Conservation (phyloP, 2,329 filamentous ascomycete species). For the Aspergillus fumigatus region DNA sequence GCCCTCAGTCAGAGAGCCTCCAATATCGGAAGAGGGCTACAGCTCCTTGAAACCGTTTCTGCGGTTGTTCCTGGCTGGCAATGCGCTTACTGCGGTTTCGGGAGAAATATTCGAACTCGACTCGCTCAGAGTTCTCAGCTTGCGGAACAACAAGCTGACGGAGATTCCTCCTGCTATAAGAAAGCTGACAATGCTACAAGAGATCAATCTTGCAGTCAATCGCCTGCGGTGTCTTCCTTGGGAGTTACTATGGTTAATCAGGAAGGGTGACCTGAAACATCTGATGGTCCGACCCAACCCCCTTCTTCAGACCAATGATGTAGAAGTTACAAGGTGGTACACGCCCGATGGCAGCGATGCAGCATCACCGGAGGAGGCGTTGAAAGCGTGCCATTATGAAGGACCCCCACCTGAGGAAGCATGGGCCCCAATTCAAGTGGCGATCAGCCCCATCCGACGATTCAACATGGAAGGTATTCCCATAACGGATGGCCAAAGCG, state of each 20-base stretch:
- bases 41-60: slow-evolving; percentile 39
- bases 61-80: slow-evolving; percentile 41
- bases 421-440: slow-evolving; percentile 35
- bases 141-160: slow-evolving; percentile 43
- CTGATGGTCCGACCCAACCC: slow-evolving; percentile 39
- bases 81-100: slow-evolving; percentile 34
- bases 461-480: slow-evolving; percentile 34
- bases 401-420: slow-evolving; percentile 24
- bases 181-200: slow-evolving; percentile 38
- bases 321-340: slow-evolving; percentile 31
- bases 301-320: slow-evolving; percentile 29
- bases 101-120: slow-evolving; percentile 40
- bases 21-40: slow-evolving; percentile 35
- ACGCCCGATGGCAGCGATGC: slow-evolving; percentile 10
- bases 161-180: slow-evolving; percentile 40
- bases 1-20: slow-evolving; percentile 29
- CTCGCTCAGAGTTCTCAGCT: slow-evolving; percentile 40
- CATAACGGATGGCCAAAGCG: slow-evolving; percentile 7
- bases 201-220: slow-evolving; percentile 45
- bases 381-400: slow-evolving; percentile 22
- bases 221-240: slow-evolving; percentile 40
- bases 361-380: neutral
- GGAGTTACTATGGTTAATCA: slow-evolving; percentile 41
- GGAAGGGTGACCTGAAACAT: slow-evolving; percentile 34
- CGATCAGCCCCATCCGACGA: slow-evolving; percentile 27